Base-by-base conservation (phyloP, 768 basidiomycete species). In the Russula virescens region DNA sequence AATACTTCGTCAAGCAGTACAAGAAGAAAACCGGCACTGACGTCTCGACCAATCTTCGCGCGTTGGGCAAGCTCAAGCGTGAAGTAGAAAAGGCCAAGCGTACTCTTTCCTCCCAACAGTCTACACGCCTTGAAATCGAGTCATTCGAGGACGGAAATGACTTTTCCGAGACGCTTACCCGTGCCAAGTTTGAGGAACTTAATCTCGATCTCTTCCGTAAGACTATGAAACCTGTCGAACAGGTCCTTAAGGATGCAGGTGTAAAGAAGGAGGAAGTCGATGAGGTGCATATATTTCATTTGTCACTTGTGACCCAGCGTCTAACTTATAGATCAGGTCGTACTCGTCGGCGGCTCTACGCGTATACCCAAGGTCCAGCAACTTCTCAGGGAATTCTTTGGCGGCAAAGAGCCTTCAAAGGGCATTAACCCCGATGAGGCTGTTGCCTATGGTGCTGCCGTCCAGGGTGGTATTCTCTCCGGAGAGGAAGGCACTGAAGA, bases 301-400 rank as follows among this genome's bases (percentile, higher is more conserved):
- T 6, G 3, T 43, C 2, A 14, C 38, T 38, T 11, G 38, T 38
- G 6, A 38, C 1, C 2, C 21, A 9, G 13, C 47, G 28, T 25
- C 3, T 51, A 31, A 46, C 34, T 19, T 11, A 14, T 31, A n/a
- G 11, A 42, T 5, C 38, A 86, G 88, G 80, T 92, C 66, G 90
- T 94, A 54, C 91, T 96, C 57, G 94, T 96, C 64, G 94, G 94
- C 75, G 94, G 94, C 76, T 98, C 96, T 31, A 99, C 96, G 69
- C 95, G 96, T 87, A 99, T 99, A 71, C 96, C 96, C 76, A 97
- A 97, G 81, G 94, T 99, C 67, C 95, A 98, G 72, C 92, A 97
- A 71, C 91, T 98, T 74, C 86, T 99, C 73, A 94, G 94, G 77
- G 95, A 98, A 74, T 98, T 85, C 82, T 99, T 98, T 76, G 87